Evolutionary conservation across 2,329 filamentous ascomycete genomes (phyloP).

Genomic region (Dissoconium aciculare): DNA sequence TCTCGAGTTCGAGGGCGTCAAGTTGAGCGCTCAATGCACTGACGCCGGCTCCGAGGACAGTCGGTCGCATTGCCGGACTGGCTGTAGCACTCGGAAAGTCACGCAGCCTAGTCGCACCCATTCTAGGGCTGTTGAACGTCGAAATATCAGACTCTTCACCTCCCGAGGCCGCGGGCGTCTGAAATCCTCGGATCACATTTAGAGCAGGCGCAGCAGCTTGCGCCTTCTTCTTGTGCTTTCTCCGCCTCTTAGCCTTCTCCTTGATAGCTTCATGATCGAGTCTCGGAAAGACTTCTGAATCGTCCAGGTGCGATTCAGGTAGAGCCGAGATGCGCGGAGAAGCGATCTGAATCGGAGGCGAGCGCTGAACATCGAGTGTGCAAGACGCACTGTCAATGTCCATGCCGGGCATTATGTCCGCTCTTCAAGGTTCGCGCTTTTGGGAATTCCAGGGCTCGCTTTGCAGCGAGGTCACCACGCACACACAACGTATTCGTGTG

Average conservation of each 20-base stretch:
- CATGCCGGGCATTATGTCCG: constrained; percentile 24
- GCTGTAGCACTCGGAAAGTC: constrained; percentile 37
- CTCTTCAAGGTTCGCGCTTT: constrained; percentile 2
- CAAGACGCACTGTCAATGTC: constrained; percentile 18
- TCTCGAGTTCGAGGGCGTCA: constrained; percentile 57
- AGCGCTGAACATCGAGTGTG: constrained; percentile 17
- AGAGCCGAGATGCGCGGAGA: constrained; percentile 17
- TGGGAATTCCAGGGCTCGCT: too few species aligned
- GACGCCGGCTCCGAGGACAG: constrained; percentile 50
- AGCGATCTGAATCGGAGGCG: constrained; percentile 20
- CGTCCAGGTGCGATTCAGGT: constrained; percentile 9
- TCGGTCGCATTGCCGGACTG: constrained; percentile 32
- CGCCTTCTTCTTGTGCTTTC: constrained; percentile 26
- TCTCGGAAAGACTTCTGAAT: constrained; percentile 15
- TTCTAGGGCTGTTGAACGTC: constrained; percentile 20
- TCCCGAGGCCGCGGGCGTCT: constrained; percentile 37
- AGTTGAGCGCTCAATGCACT: constrained; percentile 69
- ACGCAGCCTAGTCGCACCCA: constrained; percentile 26
- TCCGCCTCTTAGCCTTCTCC: constrained; percentile 25
- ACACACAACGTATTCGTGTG: too few species aligned
- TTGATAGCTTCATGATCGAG: constrained; percentile 23
- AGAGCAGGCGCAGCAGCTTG: constrained; percentile 25
- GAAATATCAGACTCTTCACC: constrained; percentile 42
- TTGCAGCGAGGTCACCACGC: too few species aligned
- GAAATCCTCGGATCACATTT: constrained; percentile 34